Base-by-base conservation (phyloP, 2,329 filamentous ascomycete genomes). In the Cladosporium sp. region DNA sequence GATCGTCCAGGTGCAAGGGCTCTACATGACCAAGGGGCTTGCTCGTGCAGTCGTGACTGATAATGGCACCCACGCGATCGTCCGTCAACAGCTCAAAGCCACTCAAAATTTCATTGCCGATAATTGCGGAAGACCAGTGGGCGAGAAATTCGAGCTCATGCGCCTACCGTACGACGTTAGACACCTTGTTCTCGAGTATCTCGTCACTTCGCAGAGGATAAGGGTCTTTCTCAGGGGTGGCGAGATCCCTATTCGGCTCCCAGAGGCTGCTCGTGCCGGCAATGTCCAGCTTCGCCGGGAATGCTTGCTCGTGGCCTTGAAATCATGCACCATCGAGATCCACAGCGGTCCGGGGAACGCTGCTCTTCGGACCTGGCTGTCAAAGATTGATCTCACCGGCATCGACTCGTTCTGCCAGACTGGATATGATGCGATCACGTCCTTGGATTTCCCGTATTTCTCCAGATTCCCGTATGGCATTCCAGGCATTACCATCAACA, bases 381-480 rank as follows among this genome's bases (percentile, higher is more conserved):
- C 42, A n/a, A 47, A 20, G 12, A 36, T 52, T 19, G 49, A 58
- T 43, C 47, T 60, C 28, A 19, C 19, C 8, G 38, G 49, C 2
- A 51, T 58, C 25, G 30, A 36, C n/a, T 51, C 51, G 15, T 50
- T 17, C 25, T 60, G 58, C 49, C 22, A 34, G 25, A 60, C 51
- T n/a, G 64, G 62, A 8, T 65, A 59, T 56, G 61, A 61, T 17
- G 64, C 61, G 1, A 45, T 65, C 15, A 59, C 59, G 36, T 37
- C 52, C n/a, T 50, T 65, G 0, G 17, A 5, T 12, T 64, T 64
- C 47, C 59, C 61, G 3, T 63, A 40, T 59, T 65, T 65, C 63
- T 55, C 49, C 6, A 42, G 51, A 28, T 63, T 63, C 30, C 61
- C 42, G 2, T 28, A 58, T 34, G 5, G 12, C 8, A 5, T n/a